Percentiles rank a stretch among this genome's conserved stretches.
These are phyloP conservation scores for Apiospora saccharicola DNA, from an alignment of 2,329 filamentous ascomycete species.

Conservation along the genomic window DNA sequence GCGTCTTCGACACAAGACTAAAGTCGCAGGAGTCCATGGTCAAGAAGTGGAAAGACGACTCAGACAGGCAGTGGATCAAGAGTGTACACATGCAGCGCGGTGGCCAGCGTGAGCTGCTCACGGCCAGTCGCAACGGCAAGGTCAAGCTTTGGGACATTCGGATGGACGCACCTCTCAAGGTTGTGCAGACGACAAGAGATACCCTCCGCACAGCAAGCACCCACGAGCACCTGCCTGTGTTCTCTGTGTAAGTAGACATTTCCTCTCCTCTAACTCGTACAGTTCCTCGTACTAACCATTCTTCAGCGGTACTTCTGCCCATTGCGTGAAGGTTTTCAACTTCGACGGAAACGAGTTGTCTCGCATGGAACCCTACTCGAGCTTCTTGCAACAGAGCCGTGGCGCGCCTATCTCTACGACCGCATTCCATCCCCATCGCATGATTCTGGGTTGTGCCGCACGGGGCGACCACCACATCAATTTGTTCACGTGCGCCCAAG, in stretches of 20 bases:
- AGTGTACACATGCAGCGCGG: slow-evolving; percentile 97
- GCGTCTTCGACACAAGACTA: slow-evolving; percentile 90
- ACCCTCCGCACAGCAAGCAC: slow-evolving; percentile 86
- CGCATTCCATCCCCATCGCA: slow-evolving; percentile 93
- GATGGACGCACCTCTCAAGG: slow-evolving; percentile 78
- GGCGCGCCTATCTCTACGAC: slow-evolving; percentile 85
- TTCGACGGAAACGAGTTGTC: slow-evolving; percentile 82
- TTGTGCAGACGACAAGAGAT: slow-evolving; percentile 77
- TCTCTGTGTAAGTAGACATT: slow-evolving; percentile 78
- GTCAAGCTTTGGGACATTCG: slow-evolving; percentile 97
- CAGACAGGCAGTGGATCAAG: slow-evolving; percentile 87
- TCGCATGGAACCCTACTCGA: slow-evolving; percentile 87
- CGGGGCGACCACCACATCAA: slow-evolving; percentile 91
- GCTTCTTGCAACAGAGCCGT: slow-evolving; percentile 83
- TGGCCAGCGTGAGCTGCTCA: slow-evolving; percentile 88
- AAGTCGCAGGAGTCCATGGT: slow-evolving; percentile 91
- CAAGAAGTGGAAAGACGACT: slow-evolving; percentile 93
- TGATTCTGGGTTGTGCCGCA: slow-evolving; percentile 87
- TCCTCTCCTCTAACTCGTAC: neutral
- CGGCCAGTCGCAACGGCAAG: slow-evolving; percentile 89
- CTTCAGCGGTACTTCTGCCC: slow-evolving; percentile 81
- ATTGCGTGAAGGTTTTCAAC: slow-evolving; percentile 92
- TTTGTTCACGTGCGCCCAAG: slow-evolving; percentile 76
- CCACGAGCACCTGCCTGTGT: slow-evolving; percentile 95
- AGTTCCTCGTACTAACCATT: slow-evolving; percentile 38